Conservation (phyloP, 208 protist species). For the Wallacemonas sp. region DNA sequence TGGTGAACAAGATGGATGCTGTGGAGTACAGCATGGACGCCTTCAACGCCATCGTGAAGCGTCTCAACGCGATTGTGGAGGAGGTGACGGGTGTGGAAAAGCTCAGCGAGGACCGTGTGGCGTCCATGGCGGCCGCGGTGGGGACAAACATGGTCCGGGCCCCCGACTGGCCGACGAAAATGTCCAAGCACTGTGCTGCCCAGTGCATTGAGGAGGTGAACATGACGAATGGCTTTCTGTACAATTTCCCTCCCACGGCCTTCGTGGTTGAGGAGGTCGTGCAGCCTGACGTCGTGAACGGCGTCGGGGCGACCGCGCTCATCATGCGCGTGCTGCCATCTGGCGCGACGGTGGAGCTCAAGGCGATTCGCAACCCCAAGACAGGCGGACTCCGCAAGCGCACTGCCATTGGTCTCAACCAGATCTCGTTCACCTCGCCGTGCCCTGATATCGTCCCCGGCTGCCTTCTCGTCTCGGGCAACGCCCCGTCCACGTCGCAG, state of each 20-base stretch:
- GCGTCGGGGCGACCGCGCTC: not conserved
- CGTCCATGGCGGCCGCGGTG: conserved; percentile 4
- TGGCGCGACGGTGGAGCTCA: not conserved
- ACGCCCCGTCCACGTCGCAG: not conserved
- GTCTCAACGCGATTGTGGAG: not conserved
- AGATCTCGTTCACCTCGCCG: not conserved
- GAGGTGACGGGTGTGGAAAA: not conserved
- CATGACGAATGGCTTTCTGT: no score
- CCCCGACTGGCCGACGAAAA: not conserved
- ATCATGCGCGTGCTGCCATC: not conserved
- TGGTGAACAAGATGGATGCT: conserved; percentile 8
- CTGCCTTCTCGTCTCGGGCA: not conserved
- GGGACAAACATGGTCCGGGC: not conserved
- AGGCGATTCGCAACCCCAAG: not conserved
- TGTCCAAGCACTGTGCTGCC: not conserved
- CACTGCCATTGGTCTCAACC: no score
- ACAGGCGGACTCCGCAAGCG: not conserved
- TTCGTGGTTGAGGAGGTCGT: conserved; percentile 1
- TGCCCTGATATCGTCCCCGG: conserved; percentile 2
- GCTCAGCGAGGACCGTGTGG: not conserved
- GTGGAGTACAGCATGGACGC: not conserved
- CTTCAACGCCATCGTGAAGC: not conserved
- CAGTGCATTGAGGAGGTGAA: no score
- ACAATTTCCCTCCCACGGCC: no score
- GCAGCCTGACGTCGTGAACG: not conserved